Conservation (phyloP, 2,329 filamentous ascomycete genomes). For the Colletotrichum noveboracense region DNA sequence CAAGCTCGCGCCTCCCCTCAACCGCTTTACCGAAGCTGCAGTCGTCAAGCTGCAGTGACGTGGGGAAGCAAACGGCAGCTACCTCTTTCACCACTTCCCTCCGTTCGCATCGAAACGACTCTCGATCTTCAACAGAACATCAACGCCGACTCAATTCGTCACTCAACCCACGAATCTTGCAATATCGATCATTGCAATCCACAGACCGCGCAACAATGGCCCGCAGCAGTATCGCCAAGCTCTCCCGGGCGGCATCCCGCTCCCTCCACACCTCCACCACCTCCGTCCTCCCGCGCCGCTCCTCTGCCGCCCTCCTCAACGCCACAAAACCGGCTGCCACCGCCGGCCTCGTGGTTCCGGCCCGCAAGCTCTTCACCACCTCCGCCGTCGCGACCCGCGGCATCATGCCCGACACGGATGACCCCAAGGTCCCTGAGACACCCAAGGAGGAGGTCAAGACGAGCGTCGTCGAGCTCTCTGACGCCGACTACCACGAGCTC, state of each 20-base stretch:
- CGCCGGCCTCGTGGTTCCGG: conserved; percentile 20
- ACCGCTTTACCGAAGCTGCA: neutral
- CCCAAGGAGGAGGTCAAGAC: conserved; percentile 43
- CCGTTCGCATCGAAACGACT: neutral
- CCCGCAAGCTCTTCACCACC: conserved; percentile 35
- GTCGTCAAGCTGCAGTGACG: conserved; percentile 9
- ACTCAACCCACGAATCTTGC: neutral
- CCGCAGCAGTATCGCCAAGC: conserved; percentile 36
- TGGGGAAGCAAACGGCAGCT: conserved; percentile 20
- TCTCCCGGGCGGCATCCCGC: conserved; percentile 42
- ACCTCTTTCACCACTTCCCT: neutral
- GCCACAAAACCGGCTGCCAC: conserved; percentile 6
- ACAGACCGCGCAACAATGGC: conserved; percentile 29
- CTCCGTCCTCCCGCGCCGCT: conserved; percentile 2
- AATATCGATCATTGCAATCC: neutral
- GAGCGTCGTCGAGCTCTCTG: conserved; percentile 66
- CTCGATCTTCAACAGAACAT: neutral
- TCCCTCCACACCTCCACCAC: conserved; percentile 32
- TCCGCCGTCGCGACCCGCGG: conserved; percentile 43
- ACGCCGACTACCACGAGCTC: conserved; percentile 76
- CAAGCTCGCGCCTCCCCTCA: neutral
- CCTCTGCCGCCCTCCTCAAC: neutral
- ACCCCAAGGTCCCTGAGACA: conserved; percentile 53
- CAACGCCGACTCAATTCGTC: neutral
- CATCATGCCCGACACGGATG: conserved; percentile 63